Base-by-base conservation (phyloP, 83 land plant species). In the Picea engelmannii region DNA sequence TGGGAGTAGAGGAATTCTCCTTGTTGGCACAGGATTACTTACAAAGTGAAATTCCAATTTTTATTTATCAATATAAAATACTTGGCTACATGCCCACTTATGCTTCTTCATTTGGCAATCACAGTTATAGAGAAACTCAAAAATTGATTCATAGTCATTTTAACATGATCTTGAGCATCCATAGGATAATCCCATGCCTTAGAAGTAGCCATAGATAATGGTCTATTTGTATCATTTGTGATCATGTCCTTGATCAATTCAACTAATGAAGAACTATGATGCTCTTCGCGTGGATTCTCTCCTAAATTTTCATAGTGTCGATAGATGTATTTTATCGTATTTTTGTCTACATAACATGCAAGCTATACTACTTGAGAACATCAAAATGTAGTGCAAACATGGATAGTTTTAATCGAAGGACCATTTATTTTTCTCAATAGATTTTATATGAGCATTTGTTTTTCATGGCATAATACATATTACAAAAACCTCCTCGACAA, bases 241-340 rank as follows among this genome's bases (percentile, higher is more conserved):
- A 96, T 91, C 98, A 96, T 92, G 87, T 96, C 99, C 80, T 84
- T 89, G 82, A 96, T 98, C 69, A 96, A 81, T 11, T 90, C 89
- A 0, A 83, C 89, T 16, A 98, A 66, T 4, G 83, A 42, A n/a
- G 91, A 63, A 69, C 90, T 92, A 1, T 1, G 6, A 44, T 44
- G 7, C 1, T 44, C 7, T 44, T 44, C 49, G 6, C 49, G 6
- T 44, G 49, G 49, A 44, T 7, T 44, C 7, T 44, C 49, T 44
- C 49, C 49, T 44, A 44, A 44, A 44, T 44, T 44, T 44, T 0
- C 0, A 6, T 42, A 42, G 5, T 6, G 49, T 44, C 6, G 8
- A 44, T 44, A 44, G 7, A 0, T 44, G 49, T 0, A 44, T n/a
- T 44, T 44, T 44, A 0, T 6, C 9, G 6, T 44, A 42, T 42